phyloP scores from a whole-genome alignment of 345 rosid species.

The Psidium friedrichsthalianum region DNA sequence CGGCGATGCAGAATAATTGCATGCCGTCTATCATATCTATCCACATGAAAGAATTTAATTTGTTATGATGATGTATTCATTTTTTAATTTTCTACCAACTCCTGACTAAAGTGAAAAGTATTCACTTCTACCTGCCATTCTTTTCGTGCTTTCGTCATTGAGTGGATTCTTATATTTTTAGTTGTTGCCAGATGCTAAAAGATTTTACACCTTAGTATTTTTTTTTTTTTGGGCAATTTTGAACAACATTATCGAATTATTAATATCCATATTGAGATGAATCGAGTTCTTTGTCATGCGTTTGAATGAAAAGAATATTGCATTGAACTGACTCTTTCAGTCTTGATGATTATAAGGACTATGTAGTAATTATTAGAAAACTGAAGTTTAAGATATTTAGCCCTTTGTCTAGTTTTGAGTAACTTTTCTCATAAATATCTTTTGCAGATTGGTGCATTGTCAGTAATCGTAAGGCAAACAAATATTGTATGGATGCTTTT shows the following conservation, averaged over 20 bases:
- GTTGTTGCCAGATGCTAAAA: neutral
- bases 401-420: neutral
- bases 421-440: neutral
- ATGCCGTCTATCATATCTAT: neutral
- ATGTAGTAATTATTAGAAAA: neutral
- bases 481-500: constrained; percentile 86
- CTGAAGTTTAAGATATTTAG: neutral
- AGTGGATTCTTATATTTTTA: neutral
- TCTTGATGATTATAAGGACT: neutral
- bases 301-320: neutral
- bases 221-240: neutral
- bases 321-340: neutral
- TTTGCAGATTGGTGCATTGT: constrained; percentile 65
- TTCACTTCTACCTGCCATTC: neutral
- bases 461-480: constrained; percentile 67
- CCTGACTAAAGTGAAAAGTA: neutral
- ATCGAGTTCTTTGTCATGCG: neutral
- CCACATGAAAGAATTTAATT: neutral
- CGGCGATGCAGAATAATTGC: neutral
- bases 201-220: neutral
- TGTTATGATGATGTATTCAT: neutral
- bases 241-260: neutral
- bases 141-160: neutral
- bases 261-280: neutral
- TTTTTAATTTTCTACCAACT: neutral